Evolutionary conservation across 139 green algal genomes (phyloP).

Genomic region (Closterium sp.): DNA sequence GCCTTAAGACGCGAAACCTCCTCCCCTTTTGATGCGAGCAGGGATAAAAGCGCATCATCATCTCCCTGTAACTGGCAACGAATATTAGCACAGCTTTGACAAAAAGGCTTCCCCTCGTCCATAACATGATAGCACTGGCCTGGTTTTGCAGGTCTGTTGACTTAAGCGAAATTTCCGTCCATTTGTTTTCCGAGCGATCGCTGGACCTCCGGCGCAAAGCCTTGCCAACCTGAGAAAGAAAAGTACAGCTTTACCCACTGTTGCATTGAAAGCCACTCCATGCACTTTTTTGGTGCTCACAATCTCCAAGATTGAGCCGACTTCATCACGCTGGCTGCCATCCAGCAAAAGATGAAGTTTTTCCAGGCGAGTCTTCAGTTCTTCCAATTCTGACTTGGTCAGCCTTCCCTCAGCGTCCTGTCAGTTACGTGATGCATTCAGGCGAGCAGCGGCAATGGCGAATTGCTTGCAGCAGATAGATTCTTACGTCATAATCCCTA

Average conservation of each 20-base stretch:
- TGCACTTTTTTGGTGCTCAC: neutral
- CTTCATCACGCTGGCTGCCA: neutral
- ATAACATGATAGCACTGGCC: neutral
- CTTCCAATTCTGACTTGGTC: neutral
- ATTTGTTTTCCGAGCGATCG: neutral
- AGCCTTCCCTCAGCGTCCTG: neutral
- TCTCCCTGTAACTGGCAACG: neutral
- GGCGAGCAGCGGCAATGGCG: neutral
- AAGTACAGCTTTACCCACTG: neutral
- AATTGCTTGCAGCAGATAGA: neutral
- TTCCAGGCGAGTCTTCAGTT: neutral
- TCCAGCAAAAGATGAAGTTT: neutral
- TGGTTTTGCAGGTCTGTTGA: neutral
- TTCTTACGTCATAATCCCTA: neutral
- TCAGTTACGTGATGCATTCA: neutral
- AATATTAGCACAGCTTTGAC: neutral
- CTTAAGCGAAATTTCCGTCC: neutral
- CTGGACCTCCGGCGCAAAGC: neutral
- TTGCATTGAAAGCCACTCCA: neutral
- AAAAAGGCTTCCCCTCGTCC: neutral
- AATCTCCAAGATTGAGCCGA: neutral
- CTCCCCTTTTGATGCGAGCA: neutral
- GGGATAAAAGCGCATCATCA: neutral
- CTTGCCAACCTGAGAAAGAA: neutral
- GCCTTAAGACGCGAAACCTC: neutral